phyloP scores from a whole-genome alignment of 2,329 filamentous ascomycete species.

The Ceratocystiopsis minuta region DNA sequence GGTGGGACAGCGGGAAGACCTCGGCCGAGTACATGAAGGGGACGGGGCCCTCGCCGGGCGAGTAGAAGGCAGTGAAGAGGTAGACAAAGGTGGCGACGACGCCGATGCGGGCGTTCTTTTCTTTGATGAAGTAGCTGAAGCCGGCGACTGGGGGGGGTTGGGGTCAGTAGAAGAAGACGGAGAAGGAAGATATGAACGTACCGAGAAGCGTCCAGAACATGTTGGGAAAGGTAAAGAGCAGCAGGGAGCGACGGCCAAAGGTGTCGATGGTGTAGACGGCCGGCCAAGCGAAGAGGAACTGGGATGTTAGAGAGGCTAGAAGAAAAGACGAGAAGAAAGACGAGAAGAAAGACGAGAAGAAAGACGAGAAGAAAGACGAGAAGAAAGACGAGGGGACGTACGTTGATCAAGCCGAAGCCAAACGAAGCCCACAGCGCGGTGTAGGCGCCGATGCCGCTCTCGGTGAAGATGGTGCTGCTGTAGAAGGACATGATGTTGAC shows the following conservation, averaged over 20 bases:
- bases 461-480: constrained; percentile 41
- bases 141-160: background rate
- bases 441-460: constrained; percentile 36
- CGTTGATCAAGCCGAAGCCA: constrained; percentile 45
- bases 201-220: constrained; percentile 49
- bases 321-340: background rate
- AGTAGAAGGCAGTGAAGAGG: constrained; percentile 15
- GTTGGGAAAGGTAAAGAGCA: constrained; percentile 48
- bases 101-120: constrained; percentile 15
- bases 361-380: background rate
- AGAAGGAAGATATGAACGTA: background rate
- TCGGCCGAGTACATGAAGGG: constrained; percentile 54
- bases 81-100: constrained; percentile 32
- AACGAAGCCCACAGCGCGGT: constrained; percentile 43
- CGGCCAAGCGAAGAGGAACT: constrained; percentile 38
- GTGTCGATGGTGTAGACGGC: constrained; percentile 50
- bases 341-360: background rate
- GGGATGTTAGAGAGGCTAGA: no score
- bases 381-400: background rate
- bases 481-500: constrained; percentile 66
- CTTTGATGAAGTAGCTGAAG: constrained; percentile 4
- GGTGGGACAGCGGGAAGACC: constrained; percentile 51
- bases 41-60: constrained; percentile 41
- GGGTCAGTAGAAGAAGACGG: background rate
- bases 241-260: constrained; percentile 41